Evolutionary conservation across 2,329 filamentous ascomycete species (phyloP), one percentile per base, ranked within the genome.

Genomic region (Fusarium pseudoanthophilum): DNA sequence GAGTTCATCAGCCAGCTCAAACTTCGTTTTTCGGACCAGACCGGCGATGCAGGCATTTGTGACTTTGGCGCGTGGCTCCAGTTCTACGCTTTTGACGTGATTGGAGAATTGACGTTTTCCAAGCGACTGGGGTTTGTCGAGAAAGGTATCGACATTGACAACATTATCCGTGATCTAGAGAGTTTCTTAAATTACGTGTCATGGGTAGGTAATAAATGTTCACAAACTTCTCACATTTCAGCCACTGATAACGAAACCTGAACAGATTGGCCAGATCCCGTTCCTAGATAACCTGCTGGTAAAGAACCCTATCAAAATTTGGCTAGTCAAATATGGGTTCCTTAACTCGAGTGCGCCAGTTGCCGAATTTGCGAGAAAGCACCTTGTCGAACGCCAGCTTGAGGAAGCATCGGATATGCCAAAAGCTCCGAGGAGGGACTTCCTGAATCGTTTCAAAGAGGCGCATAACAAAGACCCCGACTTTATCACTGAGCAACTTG

Each of bases 31-130:
- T 53, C 61, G 1, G 34, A 60, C 26, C 52, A 52, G 2, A 5
- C 61, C 6, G 51, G 32, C 8, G 39, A 56, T 11, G 45, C 30
- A 5, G 68, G 65, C 3, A 55, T 65, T 13, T 73, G 68, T 77
- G 88, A 92, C 77, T 91, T 93, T 64, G 88, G 89, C 7, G 84
- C 86, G 71, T 94, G 92, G 92, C 83, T 95, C 67, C 92, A 95
- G 78, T 94, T 90, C 79, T 94, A 93, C 75, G 92, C 93, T 1
- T 95, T 95, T 77, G 93, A 95, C 78, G 92, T 94, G 16, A 94
- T 94, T 69, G 92, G 92, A 20, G 90, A 93, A 71, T 87, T 94
- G 78, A 94, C 92, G 0, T 94, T 93, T 84, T 90, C 88, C 77
- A 93, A 93, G 79, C 86, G 91, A 1, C 87, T 94, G 64, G 93